Evolutionary conservation across 2,329 filamentous ascomycete species (phyloP).

Genomic region (Penicillium palitans): DNA sequence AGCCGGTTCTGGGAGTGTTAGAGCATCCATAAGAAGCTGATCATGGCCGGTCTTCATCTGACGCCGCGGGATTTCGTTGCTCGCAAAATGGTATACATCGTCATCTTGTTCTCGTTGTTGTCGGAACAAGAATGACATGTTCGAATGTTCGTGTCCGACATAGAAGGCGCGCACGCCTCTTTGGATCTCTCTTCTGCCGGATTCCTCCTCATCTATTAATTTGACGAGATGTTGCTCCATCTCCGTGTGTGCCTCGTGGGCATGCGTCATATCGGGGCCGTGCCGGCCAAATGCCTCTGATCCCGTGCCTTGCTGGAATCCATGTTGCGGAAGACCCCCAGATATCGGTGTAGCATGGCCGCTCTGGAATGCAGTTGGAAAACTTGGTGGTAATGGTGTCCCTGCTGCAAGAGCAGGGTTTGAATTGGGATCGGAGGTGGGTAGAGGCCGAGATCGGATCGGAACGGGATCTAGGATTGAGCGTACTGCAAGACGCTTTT

Average conservation of each 20-base stretch:
- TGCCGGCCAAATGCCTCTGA: slow-evolving; percentile 29
- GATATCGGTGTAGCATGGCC: slow-evolving; percentile 21
- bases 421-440: slow-evolving; percentile 25
- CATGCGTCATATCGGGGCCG: slow-evolving; percentile 33
- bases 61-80: slow-evolving; percentile 46
- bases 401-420: slow-evolving; percentile 25
- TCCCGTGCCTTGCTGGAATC: slow-evolving; percentile 18
- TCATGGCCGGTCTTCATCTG: slow-evolving; percentile 48
- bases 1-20: slow-evolving; percentile 51
- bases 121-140: slow-evolving; percentile 56
- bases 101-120: slow-evolving; percentile 49
- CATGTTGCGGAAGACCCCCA: slow-evolving; percentile 22
- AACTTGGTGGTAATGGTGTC: slow-evolving; percentile 25
- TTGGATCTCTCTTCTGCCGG: slow-evolving; percentile 49
- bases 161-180: slow-evolving; percentile 53
- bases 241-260: slow-evolving; percentile 44
- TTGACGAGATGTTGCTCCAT: slow-evolving; percentile 52
- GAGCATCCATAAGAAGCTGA: slow-evolving; percentile 50
- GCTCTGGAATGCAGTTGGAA: slow-evolving; percentile 30
- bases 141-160: slow-evolving; percentile 58
- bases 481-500: slow-evolving; percentile 47
- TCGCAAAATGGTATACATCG: slow-evolving; percentile 47
- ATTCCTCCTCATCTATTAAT: slow-evolving; percentile 52
- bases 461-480: slow-evolving; percentile 48
- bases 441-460: slow-evolving; percentile 46